A percentile compares a stretch with the other conserved stretches of the same genome.
These are phyloP conservation scores for Amanita inopinata DNA, from an alignment of 768 basidiomycete genomes.

Conservation along the genomic window DNA sequence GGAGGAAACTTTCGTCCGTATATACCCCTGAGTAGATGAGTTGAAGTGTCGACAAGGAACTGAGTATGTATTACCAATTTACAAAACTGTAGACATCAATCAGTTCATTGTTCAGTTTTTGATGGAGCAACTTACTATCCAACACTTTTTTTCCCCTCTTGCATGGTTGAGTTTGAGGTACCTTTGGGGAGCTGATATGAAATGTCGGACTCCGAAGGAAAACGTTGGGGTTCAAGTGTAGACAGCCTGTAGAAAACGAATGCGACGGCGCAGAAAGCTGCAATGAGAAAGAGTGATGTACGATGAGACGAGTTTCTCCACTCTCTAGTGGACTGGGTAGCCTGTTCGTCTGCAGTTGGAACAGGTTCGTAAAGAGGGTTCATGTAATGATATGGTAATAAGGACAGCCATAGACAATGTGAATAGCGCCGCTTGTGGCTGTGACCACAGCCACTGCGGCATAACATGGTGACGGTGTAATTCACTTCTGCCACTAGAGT, in stretches of 20 bases:
- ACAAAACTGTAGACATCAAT: conserved; percentile 44
- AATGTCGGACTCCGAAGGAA: background rate
- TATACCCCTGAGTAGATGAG: conserved; percentile 59
- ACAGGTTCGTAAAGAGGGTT: conserved; percentile 3
- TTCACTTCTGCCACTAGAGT: background rate
- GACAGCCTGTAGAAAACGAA: background rate
- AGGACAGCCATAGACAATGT: too few species aligned
- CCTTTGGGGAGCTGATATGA: background rate
- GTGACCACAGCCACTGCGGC: background rate
- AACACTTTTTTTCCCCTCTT: conserved; percentile 58
- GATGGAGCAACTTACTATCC: conserved; percentile 54
- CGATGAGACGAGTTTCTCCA: background rate
- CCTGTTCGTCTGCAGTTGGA: background rate
- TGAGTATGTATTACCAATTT: conserved; percentile 44
- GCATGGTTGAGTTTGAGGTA: conserved; percentile 21
- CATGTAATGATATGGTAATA: background rate
- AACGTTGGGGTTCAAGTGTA: too few species aligned
- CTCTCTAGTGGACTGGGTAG: background rate
- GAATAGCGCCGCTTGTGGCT: background rate
- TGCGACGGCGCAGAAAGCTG: background rate
- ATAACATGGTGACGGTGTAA: background rate
- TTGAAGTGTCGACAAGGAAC: conserved; percentile 3
- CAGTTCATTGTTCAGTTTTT: background rate
- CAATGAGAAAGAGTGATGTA: background rate
- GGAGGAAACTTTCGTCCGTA: conserved; percentile 92